Base-by-base conservation (phyloP, 805 yeast genomes). In the Nakazawaea molendinolei region DNA sequence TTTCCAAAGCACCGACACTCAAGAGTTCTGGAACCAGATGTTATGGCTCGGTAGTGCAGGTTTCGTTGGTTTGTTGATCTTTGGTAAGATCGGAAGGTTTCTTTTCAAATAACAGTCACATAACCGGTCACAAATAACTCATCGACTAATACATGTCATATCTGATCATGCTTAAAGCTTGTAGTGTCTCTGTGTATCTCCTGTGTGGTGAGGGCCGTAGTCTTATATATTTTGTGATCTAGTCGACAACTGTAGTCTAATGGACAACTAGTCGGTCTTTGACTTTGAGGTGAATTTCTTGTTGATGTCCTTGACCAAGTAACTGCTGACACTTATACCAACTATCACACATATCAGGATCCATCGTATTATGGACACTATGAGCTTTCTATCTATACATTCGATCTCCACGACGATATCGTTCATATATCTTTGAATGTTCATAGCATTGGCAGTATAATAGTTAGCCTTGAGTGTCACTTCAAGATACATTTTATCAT, bases 11-110 rank as follows among this genome's bases (percentile, higher is more conserved):
- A 25, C 38, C n/a, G 23, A 23, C 8, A 41, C 45, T 28, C 12
- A 23, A 7, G 50, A 52, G 30, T 18, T 36, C 4, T 31, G 50
- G 29, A 74, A 77, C 2, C 61, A 65, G 21, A 54, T 70, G 51
- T 58, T 76, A 22, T 75, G 76, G 71, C 57, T 73, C 28, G 78
- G 72, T 3, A 72, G 84, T 51, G 77, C 78, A 58, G 72, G 75
- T 52, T 81, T 79, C 57, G 66, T 79, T 46, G 81, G 83, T 0
- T 60, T 74, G 31, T 63, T 81, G 26, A 66, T 80, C 18, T 78
- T 80, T 56, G 86, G 89, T 14, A 79, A 79, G 52, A 50, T 80
- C 36, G 85, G 86, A 12, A 71, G 84, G 52, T 71, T 65, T 39
- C 54, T 76, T 30, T 71, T 60, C 42, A 42, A 49, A 30, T 35